phyloP scores from a whole-genome alignment of 2,329 filamentous ascomycete genomes.

The Botrytis aclada region DNA sequence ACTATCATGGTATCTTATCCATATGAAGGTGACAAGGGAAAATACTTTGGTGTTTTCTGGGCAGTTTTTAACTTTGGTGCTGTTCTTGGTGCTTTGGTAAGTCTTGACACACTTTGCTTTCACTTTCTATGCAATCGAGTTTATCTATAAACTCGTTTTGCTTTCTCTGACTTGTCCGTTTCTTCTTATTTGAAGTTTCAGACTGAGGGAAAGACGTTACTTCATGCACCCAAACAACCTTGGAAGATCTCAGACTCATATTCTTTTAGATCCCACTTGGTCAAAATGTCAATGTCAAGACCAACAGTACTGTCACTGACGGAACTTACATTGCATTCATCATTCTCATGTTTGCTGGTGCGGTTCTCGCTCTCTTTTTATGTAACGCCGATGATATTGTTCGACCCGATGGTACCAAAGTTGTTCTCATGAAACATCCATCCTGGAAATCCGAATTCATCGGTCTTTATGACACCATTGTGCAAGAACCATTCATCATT shows the following conservation, averaged over 20 bases:
- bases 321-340: slow-evolving; percentile 89
- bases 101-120: slow-evolving; percentile 29
- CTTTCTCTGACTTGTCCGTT: too few relatives aligned
- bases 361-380: slow-evolving; percentile 65
- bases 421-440: slow-evolving; percentile 89
- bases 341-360: slow-evolving; percentile 73
- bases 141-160: neutral
- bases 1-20: slow-evolving; percentile 91
- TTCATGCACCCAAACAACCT: too few relatives aligned
- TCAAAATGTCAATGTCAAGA: slow-evolving; percentile 62
- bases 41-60: slow-evolving; percentile 91
- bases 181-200: neutral
- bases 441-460: slow-evolving; percentile 77
- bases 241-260: neutral
- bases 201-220: too few relatives aligned
- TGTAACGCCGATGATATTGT: slow-evolving; percentile 69
- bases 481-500: slow-evolving; percentile 68
- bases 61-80: slow-evolving; percentile 91
- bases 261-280: slow-evolving; percentile 61
- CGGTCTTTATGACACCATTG: slow-evolving; percentile 72
- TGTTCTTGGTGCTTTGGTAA: slow-evolving; percentile 72
- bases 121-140: neutral
- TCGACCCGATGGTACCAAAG: slow-evolving; percentile 72
- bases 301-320: slow-evolving; percentile 55
- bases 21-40: slow-evolving; percentile 74